Percentiles rank a stretch among this genome's conserved stretches.
Evolutionary conservation across 257 asterid genomes (phyloP).

Genomic region (Jasminum sambac): DNA sequence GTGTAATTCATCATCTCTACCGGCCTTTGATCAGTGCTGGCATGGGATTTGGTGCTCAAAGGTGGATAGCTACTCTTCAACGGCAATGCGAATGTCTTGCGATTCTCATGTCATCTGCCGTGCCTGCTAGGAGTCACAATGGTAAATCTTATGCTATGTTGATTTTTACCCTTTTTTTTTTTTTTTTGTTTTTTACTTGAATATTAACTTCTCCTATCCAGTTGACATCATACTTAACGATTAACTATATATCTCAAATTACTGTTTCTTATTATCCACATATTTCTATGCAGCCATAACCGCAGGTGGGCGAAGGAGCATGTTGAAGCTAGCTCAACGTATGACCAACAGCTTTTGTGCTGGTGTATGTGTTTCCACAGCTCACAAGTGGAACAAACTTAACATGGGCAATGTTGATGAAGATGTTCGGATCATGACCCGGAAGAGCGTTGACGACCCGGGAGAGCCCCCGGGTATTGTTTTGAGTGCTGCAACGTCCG

Average conservation of each 20-base stretch:
- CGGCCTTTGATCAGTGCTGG: constrained; percentile 48
- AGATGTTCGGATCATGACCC: constrained; percentile 64
- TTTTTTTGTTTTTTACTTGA: too few species aligned
- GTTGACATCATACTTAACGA: too few species aligned
- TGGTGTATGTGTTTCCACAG: constrained; percentile 60
- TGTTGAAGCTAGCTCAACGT: constrained; percentile 67
- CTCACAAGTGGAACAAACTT: constrained; percentile 67
- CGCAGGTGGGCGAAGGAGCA: constrained; percentile 53
- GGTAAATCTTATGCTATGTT: constrained; percentile 26
- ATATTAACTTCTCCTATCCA: too few species aligned
- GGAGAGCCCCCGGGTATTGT: constrained; percentile 70
- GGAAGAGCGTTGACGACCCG: constrained; percentile 60
- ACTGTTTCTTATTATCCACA: too few species aligned
- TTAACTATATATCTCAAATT: too few species aligned
- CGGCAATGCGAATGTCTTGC: constrained; percentile 69
- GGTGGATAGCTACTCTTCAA: constrained; percentile 65
- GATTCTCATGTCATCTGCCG: constrained; percentile 56
- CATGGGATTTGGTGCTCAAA: constrained; percentile 61
- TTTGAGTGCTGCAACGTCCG: constrained; percentile 60
- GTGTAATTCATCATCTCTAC: constrained; percentile 49
- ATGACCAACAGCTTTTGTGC: constrained; percentile 67
- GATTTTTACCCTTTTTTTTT: too few species aligned
- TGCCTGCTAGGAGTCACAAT: constrained; percentile 38
- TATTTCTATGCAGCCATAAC: constrained; percentile 47
- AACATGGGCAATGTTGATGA: constrained; percentile 48